Percentiles rank a stretch among this genome's conserved stretches.
phyloP scores from a whole-genome alignment of 805 yeast genomes.

The Barnettozyma pratensis region DNA sequence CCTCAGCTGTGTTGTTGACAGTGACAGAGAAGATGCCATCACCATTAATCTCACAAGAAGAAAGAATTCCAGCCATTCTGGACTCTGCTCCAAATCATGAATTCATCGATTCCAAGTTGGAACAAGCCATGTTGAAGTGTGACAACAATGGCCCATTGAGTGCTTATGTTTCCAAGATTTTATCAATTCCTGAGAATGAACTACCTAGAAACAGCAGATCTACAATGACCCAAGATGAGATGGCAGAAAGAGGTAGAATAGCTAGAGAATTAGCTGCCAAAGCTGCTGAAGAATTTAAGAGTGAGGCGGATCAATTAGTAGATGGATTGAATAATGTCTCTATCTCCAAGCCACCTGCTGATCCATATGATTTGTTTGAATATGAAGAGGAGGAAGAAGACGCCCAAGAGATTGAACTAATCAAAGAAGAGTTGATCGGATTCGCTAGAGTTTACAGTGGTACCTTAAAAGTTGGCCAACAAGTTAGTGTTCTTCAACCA shows the following conservation, averaged over 20 bases:
- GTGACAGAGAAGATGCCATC: slow-evolving; percentile 85
- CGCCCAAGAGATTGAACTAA: slow-evolving; percentile 35
- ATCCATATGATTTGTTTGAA: slow-evolving; percentile 38
- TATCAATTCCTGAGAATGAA: slow-evolving; percentile 79
- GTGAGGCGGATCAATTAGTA: slow-evolving; percentile 12
- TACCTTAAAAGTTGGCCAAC: slow-evolving; percentile 67
- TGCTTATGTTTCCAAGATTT: slow-evolving; percentile 85
- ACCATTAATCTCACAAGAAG: slow-evolving; percentile 70
- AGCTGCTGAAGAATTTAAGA: slow-evolving; percentile 56
- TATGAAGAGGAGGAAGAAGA: slow-evolving; percentile 50
- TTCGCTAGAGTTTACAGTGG: slow-evolving; percentile 91
- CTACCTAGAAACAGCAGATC: slow-evolving; percentile 52
- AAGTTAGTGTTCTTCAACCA: slow-evolving; percentile 76
- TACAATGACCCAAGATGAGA: slow-evolving; percentile 46
- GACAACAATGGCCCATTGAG: slow-evolving; percentile 57
- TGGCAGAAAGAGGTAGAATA: slow-evolving; percentile 53
- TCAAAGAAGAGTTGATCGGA: slow-evolving; percentile 71
- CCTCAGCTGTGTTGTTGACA: slow-evolving; percentile 77
- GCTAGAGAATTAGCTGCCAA: slow-evolving; percentile 65
- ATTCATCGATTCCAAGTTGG: slow-evolving; percentile 43
- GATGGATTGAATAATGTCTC: slow-evolving; percentile 14
- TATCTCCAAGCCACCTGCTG: slow-evolving; percentile 26
- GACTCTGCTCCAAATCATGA: slow-evolving; percentile 49
- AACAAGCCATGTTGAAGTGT: slow-evolving; percentile 59
- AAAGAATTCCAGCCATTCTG: slow-evolving; percentile 64